These are phyloP conservation scores for Tetracentron sinense DNA, from an alignment of 164 flowering plant genomes.

Conservation along the genomic window DNA sequence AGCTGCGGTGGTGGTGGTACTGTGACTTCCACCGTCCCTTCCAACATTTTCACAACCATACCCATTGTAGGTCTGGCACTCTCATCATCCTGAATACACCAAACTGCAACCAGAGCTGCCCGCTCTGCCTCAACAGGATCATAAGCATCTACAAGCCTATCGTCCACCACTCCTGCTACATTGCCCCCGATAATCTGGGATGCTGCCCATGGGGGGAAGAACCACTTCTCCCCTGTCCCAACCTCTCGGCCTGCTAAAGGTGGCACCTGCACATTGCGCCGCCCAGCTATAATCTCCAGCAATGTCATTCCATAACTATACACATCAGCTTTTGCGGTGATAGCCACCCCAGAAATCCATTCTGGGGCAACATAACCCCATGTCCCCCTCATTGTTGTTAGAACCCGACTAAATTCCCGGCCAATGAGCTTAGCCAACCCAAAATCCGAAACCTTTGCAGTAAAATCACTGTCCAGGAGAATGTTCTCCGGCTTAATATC, in stretches of 20 bases:
- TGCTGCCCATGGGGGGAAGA: constrained; percentile 90
- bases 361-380: constrained; percentile 95
- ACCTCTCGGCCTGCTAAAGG: constrained; percentile 30
- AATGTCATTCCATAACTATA: constrained; percentile 93
- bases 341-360: constrained; percentile 83
- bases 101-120: constrained; percentile 62
- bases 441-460: constrained; percentile 79
- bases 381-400: constrained; percentile 83
- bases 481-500: constrained; percentile 94
- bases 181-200: constrained; percentile 52
- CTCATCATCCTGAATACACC: constrained; percentile 94
- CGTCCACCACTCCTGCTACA: constrained; percentile 49
- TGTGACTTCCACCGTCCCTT: constrained; percentile 63
- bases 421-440: constrained; percentile 83
- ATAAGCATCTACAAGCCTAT: constrained; percentile 43
- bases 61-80: constrained; percentile 73
- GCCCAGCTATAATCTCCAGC: constrained; percentile 70
- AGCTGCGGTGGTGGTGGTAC: constrained; percentile 75
- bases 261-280: constrained; percentile 66
- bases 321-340: constrained; percentile 80
- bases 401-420: constrained; percentile 67
- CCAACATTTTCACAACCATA: constrained; percentile 85
- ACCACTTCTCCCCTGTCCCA: constrained; percentile 50
- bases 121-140: constrained; percentile 51
- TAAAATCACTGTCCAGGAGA: constrained; percentile 52